These are phyloP conservation scores for Aspergillus clavatus DNA, from an alignment of 2,329 filamentous ascomycete species.

Conservation along the genomic window DNA sequence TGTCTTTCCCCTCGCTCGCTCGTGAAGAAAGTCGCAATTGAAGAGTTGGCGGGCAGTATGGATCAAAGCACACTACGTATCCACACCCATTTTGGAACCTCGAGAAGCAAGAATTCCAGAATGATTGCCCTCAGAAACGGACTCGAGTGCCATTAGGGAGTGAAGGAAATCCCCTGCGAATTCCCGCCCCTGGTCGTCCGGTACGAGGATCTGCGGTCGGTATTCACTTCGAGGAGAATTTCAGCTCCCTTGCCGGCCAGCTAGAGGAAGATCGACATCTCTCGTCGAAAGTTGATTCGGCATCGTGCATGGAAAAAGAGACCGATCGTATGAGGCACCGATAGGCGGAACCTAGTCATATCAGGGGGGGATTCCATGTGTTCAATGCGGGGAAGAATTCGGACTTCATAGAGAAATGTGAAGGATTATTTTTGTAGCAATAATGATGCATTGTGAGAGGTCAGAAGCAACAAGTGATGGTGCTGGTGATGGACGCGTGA, in stretches of 20 bases:
- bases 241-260: background rate
- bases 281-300: background rate
- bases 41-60: background rate
- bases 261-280: background rate
- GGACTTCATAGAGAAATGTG: too few species aligned
- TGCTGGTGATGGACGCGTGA: background rate
- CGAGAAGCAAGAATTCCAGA: background rate
- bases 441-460: too few species aligned
- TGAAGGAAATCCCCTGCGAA: slow-evolving; percentile 12
- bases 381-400: background rate
- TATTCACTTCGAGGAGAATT: background rate
- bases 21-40: too few species aligned
- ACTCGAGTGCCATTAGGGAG: background rate
- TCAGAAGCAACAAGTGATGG: too few species aligned
- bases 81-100: background rate
- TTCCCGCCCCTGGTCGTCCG: slow-evolving; percentile 3
- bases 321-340: background rate
- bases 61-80: background rate
- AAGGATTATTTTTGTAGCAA: too few species aligned
- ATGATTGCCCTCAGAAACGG: background rate
- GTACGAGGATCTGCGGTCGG: background rate
- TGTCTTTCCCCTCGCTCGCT: too few species aligned
- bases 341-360: too few species aligned
- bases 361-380: too few species aligned
- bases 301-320: background rate